Conservation (phyloP, 139 green algal genomes). For the Ettlia oleoabundans region DNA sequence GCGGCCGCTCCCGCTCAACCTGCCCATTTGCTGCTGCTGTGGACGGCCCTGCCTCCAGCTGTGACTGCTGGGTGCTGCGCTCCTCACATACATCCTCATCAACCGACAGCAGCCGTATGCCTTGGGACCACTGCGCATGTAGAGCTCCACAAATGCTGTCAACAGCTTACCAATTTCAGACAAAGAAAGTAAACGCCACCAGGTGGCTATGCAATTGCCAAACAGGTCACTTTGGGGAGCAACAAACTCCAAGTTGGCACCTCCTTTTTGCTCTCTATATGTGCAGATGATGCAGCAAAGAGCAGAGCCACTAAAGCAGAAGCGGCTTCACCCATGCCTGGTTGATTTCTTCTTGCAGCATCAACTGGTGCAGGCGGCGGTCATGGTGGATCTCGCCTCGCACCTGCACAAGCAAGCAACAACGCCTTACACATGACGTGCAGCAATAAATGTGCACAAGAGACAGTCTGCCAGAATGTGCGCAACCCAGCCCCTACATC, state of each 20-base stretch:
- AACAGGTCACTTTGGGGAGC: no score
- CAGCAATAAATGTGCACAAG: no score
- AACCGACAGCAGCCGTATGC: conserved; percentile 3
- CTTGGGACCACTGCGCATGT: conserved; percentile 17
- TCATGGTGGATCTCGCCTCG: conserved; percentile 86
- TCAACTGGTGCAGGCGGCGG: conserved; percentile 89
- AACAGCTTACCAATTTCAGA: no score
- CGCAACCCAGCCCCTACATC: no score
- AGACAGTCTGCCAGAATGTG: no score
- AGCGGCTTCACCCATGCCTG: conserved; percentile 14
- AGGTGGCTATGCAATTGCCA: not conserved
- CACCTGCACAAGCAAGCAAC: conserved; percentile 55
- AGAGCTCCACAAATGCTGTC: not conserved
- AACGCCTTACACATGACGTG: no score
- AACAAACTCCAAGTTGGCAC: no score
- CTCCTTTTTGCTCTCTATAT: no score
- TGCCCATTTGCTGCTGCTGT: not conserved
- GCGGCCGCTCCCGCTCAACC: not conserved
- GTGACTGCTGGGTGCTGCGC: not conserved
- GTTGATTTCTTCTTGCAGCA: conserved; percentile 78
- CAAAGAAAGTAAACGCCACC: not conserved
- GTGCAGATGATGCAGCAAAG: no score
- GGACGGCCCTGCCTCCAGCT: not conserved
- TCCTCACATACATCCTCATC: not conserved
- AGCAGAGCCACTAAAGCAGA: not conserved